phyloP scores from a whole-genome alignment of 129 eudicot species.

The Saposhnikovia divaricata region DNA sequence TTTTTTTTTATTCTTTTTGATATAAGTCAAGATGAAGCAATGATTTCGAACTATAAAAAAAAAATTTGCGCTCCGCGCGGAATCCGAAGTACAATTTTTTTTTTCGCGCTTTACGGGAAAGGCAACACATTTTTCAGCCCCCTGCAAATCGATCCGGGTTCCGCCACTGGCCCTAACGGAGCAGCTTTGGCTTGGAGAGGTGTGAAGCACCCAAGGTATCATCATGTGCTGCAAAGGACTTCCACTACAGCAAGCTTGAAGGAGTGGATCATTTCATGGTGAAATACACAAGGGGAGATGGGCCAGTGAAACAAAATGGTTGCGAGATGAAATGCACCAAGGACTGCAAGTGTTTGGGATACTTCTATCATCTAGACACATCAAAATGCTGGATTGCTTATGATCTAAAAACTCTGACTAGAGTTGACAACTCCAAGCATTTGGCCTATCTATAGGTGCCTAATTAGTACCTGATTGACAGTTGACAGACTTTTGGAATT shows the following conservation, averaged over 20 bases:
- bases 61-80: too few relatives aligned
- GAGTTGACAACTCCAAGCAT: constrained; percentile 28
- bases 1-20: too few relatives aligned
- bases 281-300: constrained; percentile 23
- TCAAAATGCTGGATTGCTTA: constrained; percentile 55
- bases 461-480: not conserved
- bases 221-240: constrained; percentile 26
- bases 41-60: too few relatives aligned
- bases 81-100: too few relatives aligned
- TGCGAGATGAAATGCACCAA: constrained; percentile 30
- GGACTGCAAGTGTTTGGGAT: constrained; percentile 59
- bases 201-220: constrained; percentile 24
- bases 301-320: constrained; percentile 26
- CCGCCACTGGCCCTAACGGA: too few relatives aligned
- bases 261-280: constrained; percentile 48
- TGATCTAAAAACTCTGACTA: constrained; percentile 34
- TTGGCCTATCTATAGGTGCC: constrained; percentile 35
- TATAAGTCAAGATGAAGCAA: too few relatives aligned
- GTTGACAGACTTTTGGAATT: not conserved
- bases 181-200: constrained; percentile 38
- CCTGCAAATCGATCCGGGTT: too few relatives aligned
- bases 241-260: constrained; percentile 33
- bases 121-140: too few relatives aligned
- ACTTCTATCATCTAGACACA: constrained; percentile 32
- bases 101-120: too few relatives aligned